Percentiles rank a stretch among this genome's conserved stretches.
Evolutionary conservation across 768 basidiomycete species (phyloP).

Genomic region (Phlegmacium glaucopus): DNA sequence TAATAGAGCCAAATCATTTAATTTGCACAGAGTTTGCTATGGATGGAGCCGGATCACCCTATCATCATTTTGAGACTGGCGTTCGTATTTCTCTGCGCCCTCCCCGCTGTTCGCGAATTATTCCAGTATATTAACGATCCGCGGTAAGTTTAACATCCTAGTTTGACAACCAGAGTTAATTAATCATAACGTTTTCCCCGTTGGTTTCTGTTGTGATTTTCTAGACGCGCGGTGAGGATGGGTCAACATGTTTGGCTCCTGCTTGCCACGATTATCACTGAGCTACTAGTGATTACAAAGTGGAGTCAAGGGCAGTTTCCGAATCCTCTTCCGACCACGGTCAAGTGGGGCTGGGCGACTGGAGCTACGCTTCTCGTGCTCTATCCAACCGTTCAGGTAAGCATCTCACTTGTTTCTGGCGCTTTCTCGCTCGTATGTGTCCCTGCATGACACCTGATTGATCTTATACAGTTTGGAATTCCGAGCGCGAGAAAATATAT

Average conservation of each 20-base stretch:
- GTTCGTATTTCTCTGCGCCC: conserved; percentile 79
- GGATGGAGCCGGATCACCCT: conserved; percentile 92
- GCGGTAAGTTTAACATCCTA: conserved; percentile 44
- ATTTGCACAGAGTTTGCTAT: conserved; percentile 49
- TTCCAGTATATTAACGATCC: conserved; percentile 83
- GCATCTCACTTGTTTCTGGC: conserved; percentile 14
- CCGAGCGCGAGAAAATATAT: conserved; percentile 55
- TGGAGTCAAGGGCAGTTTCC: conserved; percentile 75
- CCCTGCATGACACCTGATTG: conserved; percentile 18
- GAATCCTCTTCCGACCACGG: conserved; percentile 55
- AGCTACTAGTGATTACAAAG: conserved; percentile 76
- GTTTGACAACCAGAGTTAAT: conserved; percentile 3
- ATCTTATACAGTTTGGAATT: conserved; percentile 54
- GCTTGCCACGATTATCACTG: conserved; percentile 81
- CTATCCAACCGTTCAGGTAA: conserved; percentile 68
- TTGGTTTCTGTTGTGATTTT: conserved; percentile 3
- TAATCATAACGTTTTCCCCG: neutral
- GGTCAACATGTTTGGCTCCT: conserved; percentile 87
- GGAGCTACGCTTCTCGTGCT: conserved; percentile 57
- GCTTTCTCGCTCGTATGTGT: conserved; percentile 4
- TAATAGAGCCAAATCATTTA: conserved; percentile 1
- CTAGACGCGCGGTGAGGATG: conserved; percentile 83
- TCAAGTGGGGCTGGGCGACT: conserved; percentile 66
- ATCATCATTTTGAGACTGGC: conserved; percentile 72
- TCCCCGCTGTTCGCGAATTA: conserved; percentile 81